A percentile compares a stretch with the other conserved stretches of the same genome.
Conservation (phyloP, 106 monocot genomes). For the Platanthera guangdongensis region DNA sequence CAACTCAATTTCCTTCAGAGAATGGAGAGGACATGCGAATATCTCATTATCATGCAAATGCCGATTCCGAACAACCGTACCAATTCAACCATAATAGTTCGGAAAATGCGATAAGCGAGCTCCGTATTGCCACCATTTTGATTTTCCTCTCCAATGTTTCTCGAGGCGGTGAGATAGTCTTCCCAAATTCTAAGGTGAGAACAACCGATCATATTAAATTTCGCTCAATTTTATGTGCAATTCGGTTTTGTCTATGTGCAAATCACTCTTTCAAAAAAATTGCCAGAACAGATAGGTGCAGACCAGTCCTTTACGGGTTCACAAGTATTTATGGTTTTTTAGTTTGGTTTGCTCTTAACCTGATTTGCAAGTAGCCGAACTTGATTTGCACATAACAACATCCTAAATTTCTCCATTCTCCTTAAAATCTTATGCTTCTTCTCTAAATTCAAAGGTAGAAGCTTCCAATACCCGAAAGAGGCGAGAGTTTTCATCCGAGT, state of each 20-base stretch:
- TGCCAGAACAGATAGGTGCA: too few relatives aligned
- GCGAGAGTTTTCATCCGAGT: constrained; percentile 28
- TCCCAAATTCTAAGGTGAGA: constrained; percentile 51
- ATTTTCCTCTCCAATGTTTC: constrained; percentile 54
- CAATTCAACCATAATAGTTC: constrained; percentile 17
- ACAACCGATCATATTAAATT: background rate
- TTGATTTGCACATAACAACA: too few relatives aligned
- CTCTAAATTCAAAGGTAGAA: background rate
- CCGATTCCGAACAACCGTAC: constrained; percentile 12
- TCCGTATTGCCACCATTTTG: constrained; percentile 36
- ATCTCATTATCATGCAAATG: constrained; percentile 20
- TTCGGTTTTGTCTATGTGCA: too few relatives aligned
- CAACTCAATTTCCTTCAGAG: constrained; percentile 22
- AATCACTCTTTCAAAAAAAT: too few relatives aligned
- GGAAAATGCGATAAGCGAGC: constrained; percentile 14
- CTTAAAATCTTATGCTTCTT: background rate
- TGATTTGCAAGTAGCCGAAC: too few relatives aligned
- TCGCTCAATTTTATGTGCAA: too few relatives aligned
- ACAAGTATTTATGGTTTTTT: too few relatives aligned
- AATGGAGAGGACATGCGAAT: constrained; percentile 53
- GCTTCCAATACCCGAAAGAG: constrained; percentile 7
- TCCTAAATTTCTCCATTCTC: background rate
- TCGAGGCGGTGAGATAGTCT: constrained; percentile 55
- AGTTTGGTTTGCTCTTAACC: too few relatives aligned
- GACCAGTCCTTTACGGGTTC: too few relatives aligned